Conservation (phyloP, 148 eudicot genomes). For the Agrostemma githago region DNA sequence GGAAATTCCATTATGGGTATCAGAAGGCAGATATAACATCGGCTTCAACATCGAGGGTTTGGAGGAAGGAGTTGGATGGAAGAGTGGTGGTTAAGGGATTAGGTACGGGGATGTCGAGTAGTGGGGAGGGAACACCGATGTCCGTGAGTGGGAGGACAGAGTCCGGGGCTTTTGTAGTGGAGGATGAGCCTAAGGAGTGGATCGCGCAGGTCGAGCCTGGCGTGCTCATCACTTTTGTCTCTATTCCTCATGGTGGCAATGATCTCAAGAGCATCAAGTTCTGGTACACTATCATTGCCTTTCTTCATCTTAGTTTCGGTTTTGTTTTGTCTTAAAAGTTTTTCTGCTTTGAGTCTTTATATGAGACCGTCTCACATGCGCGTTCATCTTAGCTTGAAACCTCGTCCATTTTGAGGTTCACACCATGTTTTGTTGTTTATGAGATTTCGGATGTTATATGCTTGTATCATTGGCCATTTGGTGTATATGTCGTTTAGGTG, state of each 20-base stretch:
- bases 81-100: constrained; percentile 37
- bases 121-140: constrained; percentile 79
- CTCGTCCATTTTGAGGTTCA: no score
- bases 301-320: constrained; percentile 10
- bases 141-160: constrained; percentile 81
- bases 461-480: background rate
- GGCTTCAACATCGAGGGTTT: constrained; percentile 40
- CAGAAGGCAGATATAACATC: constrained; percentile 55
- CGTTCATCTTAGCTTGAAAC: background rate
- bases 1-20: constrained; percentile 46
- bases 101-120: constrained; percentile 60
- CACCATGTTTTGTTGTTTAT: no score
- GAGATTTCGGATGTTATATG: no score
- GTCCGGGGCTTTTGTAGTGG: constrained; percentile 67
- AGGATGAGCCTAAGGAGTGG: constrained; percentile 92
- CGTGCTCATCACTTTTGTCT: constrained; percentile 84
- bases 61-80: constrained; percentile 77
- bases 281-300: constrained; percentile 41
- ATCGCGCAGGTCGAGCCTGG: constrained; percentile 99
- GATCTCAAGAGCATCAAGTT: constrained; percentile 90
- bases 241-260: constrained; percentile 78
- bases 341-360: constrained; percentile 4
- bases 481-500: background rate
- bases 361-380: constrained; percentile 1
- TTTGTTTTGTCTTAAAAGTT: constrained; percentile 30